These are phyloP conservation scores for Basipetospora chlamydospora DNA, from an alignment of 2,329 filamentous ascomycete genomes.

Conservation along the genomic window DNA sequence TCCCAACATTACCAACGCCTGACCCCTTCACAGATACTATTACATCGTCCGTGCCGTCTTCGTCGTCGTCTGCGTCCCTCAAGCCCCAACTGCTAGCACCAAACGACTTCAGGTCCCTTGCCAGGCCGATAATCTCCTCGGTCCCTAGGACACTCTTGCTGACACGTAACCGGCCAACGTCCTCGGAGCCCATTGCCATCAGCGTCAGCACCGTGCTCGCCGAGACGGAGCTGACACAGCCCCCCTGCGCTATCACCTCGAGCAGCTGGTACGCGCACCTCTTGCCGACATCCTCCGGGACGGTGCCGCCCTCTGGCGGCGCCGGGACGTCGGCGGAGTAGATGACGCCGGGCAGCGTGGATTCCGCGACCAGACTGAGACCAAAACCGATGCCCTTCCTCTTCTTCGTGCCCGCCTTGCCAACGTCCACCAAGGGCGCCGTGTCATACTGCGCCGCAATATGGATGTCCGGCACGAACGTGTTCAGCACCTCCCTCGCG, in stretches of 20 bases:
- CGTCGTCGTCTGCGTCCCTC: constrained; percentile 53
- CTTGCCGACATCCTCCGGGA: constrained; percentile 83
- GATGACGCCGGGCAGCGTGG: constrained; percentile 62
- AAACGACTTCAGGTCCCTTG: constrained; percentile 75
- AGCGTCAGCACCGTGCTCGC: constrained; percentile 64
- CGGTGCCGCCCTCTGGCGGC: constrained; percentile 63
- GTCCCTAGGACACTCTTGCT: constrained; percentile 70
- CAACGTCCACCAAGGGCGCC: constrained; percentile 38
- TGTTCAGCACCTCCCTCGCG: constrained; percentile 74
- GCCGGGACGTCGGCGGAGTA: constrained; percentile 75
- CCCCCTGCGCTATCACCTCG: constrained; percentile 67
- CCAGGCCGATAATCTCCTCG: constrained; percentile 66
- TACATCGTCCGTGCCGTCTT: constrained; percentile 47
- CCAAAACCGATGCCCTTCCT: constrained; percentile 83
- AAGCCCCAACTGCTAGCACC: constrained; percentile 85
- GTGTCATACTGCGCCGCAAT: constrained; percentile 69
- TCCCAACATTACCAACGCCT: constrained; percentile 86
- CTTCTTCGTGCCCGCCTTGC: constrained; percentile 40
- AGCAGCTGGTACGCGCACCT: constrained; percentile 80
- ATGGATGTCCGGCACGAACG: constrained; percentile 76
- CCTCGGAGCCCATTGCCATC: constrained; percentile 97
- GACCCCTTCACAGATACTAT: constrained; percentile 83
- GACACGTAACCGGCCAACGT: constrained; percentile 75
- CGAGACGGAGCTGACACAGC: constrained; percentile 62
- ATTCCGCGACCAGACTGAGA: constrained; percentile 79